Base-by-base conservation (phyloP, 2,329 filamentous ascomycete species). In the Diaporthe caulivora region DNA sequence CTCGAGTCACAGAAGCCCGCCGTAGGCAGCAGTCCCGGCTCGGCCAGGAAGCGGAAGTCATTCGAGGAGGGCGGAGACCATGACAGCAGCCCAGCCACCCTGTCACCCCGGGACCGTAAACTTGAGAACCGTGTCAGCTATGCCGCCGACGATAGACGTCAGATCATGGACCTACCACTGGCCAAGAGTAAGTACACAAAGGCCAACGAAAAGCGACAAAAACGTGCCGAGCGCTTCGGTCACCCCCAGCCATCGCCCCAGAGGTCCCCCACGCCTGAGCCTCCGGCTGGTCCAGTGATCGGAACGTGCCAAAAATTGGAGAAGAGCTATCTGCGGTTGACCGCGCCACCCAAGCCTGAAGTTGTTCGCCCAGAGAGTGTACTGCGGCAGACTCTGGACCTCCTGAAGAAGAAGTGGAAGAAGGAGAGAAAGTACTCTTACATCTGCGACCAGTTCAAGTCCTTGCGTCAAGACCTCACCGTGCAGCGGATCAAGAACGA, bases 391-490 rank as follows among this genome's bases (percentile, higher is more conserved):
- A 95, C 96, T 8, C 85, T 99, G 82, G 94, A 97, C 78, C 86
- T 97, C 64, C 86, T 99, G 76, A 97, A 97, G 87, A 94, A 92
- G 86, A 98, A 97, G 85, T 99, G 97, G 97, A 93, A 92, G 81
- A 91, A 92, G 78, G 95, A 98, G 79, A 93, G 92, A 85, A 98
- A 98, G 84, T 99, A 99, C 84, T 92, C 91, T 78, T 99, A 98
- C 85, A 97, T 98, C 76, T 98, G 97, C 90, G 95, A 99, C 82
- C 97, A 99, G 88, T 97, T 99, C 89, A 99, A 99, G 84, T 98
- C 97, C 21, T 89, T 99, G 82, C 94, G 97, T 75, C 97, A 99
- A 88, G 97, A 99, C 86, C 89, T 99, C 82, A 99, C 97, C 51
- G 97, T 99, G 71, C 97, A 99, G 84, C 96, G 94, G 80, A 95